phyloP scores from a whole-genome alignment of 345 rosid species.

The Eucalyptus regnans region DNA sequence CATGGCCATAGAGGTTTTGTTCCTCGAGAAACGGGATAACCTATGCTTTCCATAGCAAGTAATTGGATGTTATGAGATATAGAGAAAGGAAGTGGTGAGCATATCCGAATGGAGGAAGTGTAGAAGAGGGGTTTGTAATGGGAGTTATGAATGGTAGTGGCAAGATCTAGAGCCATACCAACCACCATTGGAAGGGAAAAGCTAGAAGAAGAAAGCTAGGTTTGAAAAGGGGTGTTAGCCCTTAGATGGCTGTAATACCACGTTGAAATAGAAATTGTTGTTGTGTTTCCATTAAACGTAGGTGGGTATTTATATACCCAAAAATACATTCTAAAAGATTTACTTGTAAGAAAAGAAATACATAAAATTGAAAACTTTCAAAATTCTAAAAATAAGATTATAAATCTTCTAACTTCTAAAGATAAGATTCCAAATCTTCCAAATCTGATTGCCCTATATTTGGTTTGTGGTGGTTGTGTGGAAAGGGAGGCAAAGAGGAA shows the following conservation, averaged over 20 bases:
- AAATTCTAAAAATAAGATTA: no score
- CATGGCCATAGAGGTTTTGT: neutral
- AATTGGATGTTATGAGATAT: neutral
- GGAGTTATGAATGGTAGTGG: neutral
- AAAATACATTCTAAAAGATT: no score
- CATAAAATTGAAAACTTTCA: neutral
- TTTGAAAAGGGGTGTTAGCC: neutral
- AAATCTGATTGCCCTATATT: neutral
- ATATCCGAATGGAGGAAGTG: neutral
- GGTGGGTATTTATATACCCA: neutral
- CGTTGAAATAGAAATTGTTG: neutral
- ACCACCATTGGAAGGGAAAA: neutral
- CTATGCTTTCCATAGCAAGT: neutral
- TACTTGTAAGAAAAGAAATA: neutral
- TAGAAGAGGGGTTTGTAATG: neutral
- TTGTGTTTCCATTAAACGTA: neutral
- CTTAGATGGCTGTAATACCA: neutral
- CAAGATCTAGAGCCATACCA: neutral
- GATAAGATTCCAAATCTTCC: neutral
- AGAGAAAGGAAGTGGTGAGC: neutral
- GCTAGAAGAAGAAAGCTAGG: neutral
- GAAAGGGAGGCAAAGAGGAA: neutral
- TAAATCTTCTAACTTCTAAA: no score
- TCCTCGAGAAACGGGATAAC: neutral
- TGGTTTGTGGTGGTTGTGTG: neutral